A percentile compares a stretch with the other conserved stretches of the same genome.
Evolutionary conservation across 116 monocot genomes (phyloP).

Genomic region (Trichopus zeylanicus): DNA sequence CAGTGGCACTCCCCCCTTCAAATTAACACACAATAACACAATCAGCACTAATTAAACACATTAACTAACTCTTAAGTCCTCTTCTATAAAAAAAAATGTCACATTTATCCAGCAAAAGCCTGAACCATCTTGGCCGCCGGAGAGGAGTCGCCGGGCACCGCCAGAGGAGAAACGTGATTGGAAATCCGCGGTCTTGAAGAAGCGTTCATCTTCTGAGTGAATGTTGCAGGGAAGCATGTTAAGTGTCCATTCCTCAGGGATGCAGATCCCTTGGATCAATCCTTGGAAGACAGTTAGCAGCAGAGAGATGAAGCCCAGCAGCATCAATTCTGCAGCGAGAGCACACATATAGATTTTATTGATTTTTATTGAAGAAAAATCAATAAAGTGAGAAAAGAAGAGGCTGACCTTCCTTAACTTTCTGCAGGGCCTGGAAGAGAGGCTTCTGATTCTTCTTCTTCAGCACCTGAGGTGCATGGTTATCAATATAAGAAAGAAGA

Average conservation of each 20-base stretch:
- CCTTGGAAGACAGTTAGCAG: slow-evolving; percentile 53
- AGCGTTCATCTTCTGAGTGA: slow-evolving; percentile 6
- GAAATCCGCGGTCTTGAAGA: too few relatives aligned
- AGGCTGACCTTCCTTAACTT: slow-evolving; percentile 77
- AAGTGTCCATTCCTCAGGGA: slow-evolving; percentile 20
- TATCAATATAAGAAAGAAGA: too few relatives aligned
- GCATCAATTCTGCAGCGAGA: slow-evolving; percentile 66
- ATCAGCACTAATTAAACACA: too few relatives aligned
- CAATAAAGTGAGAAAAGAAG: not conserved
- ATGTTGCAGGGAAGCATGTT: slow-evolving; percentile 45
- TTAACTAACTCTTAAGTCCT: too few relatives aligned
- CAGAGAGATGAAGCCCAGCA: slow-evolving; percentile 76
- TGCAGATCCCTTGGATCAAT: slow-evolving; percentile 37
- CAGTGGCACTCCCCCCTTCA: slow-evolving; percentile 65
- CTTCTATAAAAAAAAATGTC: too few relatives aligned
- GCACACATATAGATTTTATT: not conserved
- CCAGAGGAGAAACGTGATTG: too few relatives aligned
- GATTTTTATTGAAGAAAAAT: not conserved
- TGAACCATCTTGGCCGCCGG: not conserved
- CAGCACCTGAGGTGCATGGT: too few relatives aligned
- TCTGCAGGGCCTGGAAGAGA: slow-evolving; percentile 60
- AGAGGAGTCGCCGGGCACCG: slow-evolving; percentile 23
- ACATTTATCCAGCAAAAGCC: slow-evolving; percentile 14
- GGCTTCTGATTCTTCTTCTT: slow-evolving; percentile 56
- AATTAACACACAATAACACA: too few relatives aligned